Conservation (phyloP, 768 basidiomycete species). For the Nidula microcarpa region DNA sequence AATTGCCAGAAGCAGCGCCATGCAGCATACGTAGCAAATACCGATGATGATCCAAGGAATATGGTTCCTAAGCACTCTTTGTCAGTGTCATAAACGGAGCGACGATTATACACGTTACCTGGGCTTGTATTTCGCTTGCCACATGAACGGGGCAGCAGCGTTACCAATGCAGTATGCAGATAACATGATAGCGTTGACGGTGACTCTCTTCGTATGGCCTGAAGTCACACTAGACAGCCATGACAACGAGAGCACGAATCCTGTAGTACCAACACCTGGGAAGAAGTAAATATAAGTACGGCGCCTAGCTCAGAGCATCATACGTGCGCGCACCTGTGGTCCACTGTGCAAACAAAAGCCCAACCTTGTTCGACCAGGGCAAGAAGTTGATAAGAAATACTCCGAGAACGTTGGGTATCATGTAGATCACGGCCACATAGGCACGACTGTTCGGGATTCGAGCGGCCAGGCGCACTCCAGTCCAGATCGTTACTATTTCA, state of each 20-base stretch:
- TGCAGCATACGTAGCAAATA: conserved; percentile 54
- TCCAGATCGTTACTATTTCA: conserved; percentile 68
- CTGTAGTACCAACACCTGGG: conserved; percentile 47
- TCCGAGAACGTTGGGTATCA: conserved; percentile 64
- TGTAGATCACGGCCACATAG: conserved; percentile 58
- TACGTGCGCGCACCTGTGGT: conserved; percentile 34
- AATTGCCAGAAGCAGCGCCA: conserved; percentile 41
- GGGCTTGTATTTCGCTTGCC: conserved; percentile 65
- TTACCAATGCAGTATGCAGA: conserved; percentile 67
- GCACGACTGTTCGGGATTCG: conserved; percentile 55
- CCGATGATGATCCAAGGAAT: conserved; percentile 79
- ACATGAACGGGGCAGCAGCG: conserved; percentile 74
- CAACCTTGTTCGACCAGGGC: conserved; percentile 64
- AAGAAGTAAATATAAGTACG: not conserved
- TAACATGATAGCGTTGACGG: conserved; percentile 71
- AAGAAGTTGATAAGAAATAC: conserved; percentile 59
- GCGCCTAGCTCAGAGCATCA: not conserved
- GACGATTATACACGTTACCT: conserved; percentile 30
- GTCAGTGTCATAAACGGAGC: not conserved
- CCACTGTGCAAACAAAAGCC: conserved; percentile 58
- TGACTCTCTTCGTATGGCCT: conserved; percentile 71
- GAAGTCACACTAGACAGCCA: conserved; percentile 68
- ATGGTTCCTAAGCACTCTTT: conserved; percentile 46
- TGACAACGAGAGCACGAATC: conserved; percentile 55
- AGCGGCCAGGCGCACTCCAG: conserved; percentile 58